Evolutionary conservation across 164 flowering plant species (phyloP).

Genomic region (Magnolia officinalis): DNA sequence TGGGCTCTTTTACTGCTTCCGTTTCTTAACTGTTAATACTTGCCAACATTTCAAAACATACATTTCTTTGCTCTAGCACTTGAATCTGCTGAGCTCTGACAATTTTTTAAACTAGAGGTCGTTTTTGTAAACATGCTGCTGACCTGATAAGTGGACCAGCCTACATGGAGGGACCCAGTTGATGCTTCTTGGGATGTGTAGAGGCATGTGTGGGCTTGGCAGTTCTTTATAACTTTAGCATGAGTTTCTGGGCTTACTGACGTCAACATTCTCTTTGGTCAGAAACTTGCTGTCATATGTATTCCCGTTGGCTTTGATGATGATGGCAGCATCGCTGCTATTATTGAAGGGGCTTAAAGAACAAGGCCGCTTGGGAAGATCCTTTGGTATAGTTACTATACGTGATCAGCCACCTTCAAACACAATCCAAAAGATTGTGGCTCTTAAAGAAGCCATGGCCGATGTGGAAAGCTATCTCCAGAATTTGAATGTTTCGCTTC

Average conservation of each 20-base stretch:
- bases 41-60: no score
- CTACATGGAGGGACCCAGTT: background rate
- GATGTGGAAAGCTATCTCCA: constrained; percentile 78
- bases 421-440: constrained; percentile 87
- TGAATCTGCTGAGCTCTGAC: no score
- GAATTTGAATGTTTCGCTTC: constrained; percentile 64
- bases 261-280: constrained; percentile 19
- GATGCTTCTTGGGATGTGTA: background rate
- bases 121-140: no score
- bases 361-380: constrained; percentile 92
- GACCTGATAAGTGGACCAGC: no score
- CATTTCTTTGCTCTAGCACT: no score
- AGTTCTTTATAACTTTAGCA: background rate
- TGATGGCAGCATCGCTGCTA: constrained; percentile 61
- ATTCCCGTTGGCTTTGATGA: constrained; percentile 57
- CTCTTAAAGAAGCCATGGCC: constrained; percentile 81
- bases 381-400: constrained; percentile 77
- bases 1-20: no score
- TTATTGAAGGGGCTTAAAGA: constrained; percentile 78
- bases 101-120: no score
- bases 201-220: background rate
- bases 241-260: background rate
- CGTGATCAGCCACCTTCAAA: constrained; percentile 94
- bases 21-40: no score
- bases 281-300: constrained; percentile 75